These are phyloP conservation scores for Pontederia paniculata DNA, from an alignment of 176 grass and related monocot species.

Conservation along the genomic window DNA sequence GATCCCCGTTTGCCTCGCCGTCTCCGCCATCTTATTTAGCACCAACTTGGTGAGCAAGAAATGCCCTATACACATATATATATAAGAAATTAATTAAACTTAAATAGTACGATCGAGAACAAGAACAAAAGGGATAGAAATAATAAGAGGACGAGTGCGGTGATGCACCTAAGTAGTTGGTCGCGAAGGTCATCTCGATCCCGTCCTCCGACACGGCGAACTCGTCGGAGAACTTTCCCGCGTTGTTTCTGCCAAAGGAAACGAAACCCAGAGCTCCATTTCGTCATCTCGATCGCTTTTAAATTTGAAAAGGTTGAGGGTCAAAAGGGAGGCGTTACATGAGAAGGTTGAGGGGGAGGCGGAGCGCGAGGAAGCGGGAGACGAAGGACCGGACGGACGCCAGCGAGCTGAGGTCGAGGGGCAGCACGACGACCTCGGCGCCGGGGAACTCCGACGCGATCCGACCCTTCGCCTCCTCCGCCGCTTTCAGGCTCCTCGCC, in stretches of 20 bases:
- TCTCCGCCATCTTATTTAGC: constrained; percentile 15
- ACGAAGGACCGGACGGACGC: constrained; percentile 61
- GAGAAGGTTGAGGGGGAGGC: constrained; percentile 68
- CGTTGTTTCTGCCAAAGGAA: constrained; percentile 53
- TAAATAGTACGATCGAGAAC: background rate
- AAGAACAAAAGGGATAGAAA: background rate
- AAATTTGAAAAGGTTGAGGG: too few species aligned
- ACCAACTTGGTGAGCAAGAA: constrained; percentile 76
- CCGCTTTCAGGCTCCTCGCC: constrained; percentile 55
- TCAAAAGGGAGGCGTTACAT: constrained; percentile 23
- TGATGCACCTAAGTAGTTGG: constrained; percentile 64
- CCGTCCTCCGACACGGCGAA: constrained; percentile 75
- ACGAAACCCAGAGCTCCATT: too few species aligned
- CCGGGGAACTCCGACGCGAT: constrained; percentile 30
- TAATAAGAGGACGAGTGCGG: too few species aligned
- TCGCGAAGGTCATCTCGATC: constrained; percentile 89
- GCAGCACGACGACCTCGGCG: constrained; percentile 48
- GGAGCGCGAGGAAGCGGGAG: constrained; percentile 32
- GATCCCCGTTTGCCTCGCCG: constrained; percentile 15
- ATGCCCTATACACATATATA: constrained; percentile 30
- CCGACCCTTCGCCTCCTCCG: constrained; percentile 48
- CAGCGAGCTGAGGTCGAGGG: constrained; percentile 68
- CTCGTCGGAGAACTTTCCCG: constrained; percentile 68
- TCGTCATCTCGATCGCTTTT: background rate
- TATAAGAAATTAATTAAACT: background rate